phyloP scores from a whole-genome alignment of 2,329 filamentous ascomycete genomes.

The Trichoderma sp. region DNA sequence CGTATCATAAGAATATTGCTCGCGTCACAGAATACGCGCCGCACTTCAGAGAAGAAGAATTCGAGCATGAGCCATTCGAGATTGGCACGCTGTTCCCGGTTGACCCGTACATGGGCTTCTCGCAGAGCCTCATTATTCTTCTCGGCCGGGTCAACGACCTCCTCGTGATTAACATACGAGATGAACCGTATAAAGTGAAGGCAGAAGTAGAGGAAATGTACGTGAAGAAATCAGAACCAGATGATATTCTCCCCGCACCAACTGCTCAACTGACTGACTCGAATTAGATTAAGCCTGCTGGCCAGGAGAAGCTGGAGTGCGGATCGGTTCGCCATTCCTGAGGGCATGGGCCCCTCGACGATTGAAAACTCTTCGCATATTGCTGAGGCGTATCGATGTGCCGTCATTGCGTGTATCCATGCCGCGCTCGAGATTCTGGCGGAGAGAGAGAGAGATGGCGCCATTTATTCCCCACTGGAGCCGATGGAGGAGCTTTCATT shows the following conservation, averaged over 20 bases:
- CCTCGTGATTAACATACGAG: background rate
- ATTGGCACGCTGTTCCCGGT: background rate
- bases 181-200: background rate
- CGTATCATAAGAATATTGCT: conserved; percentile 16
- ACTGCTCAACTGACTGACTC: background rate
- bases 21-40: background rate
- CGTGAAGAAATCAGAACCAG: background rate
- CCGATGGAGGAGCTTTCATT: background rate
- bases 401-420: conserved; percentile 8
- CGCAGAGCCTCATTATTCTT: conserved; percentile 13
- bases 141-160: conserved; percentile 2
- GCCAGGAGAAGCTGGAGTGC: conserved; percentile 5
- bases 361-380: conserved; percentile 6
- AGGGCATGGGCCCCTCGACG: conserved; percentile 6
- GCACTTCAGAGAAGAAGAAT: background rate
- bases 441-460: background rate
- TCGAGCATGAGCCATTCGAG: conserved; percentile 4
- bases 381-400: conserved; percentile 8
- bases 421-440: conserved; percentile 3
- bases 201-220: background rate
- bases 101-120: conserved; percentile 16
- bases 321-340: conserved; percentile 10
- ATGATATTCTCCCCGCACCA: too few relatives aligned
- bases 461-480: background rate
- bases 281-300: conserved; percentile 1